Evolutionary conservation across 2,329 filamentous ascomycete species (phyloP).

Genomic region (Stachybotrys echinatus): DNA sequence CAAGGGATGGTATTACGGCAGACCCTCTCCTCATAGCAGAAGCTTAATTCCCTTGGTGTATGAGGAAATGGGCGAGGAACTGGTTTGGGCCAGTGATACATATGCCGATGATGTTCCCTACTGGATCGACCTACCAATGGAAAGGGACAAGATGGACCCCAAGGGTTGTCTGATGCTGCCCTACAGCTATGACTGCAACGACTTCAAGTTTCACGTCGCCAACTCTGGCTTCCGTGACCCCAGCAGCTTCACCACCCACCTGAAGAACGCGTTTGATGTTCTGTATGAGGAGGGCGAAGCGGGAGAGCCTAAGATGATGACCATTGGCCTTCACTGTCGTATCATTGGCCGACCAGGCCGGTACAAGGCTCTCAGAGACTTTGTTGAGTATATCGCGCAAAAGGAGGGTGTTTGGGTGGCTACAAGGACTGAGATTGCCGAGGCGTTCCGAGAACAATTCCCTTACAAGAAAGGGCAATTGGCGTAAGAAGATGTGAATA

Average conservation of each 20-base stretch:
- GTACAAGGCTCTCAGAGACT: slow-evolving; percentile 43
- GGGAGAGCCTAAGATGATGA: slow-evolving; percentile 52
- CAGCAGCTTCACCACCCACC: slow-evolving; percentile 36
- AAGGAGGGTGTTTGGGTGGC: slow-evolving; percentile 52
- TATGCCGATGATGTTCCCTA: slow-evolving; percentile 53
- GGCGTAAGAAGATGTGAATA: slow-evolving; percentile 4
- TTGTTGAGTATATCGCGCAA: slow-evolving; percentile 45
- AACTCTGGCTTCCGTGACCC: slow-evolving; percentile 40
- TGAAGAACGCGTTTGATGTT: slow-evolving; percentile 48
- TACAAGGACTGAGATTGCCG: slow-evolving; percentile 46
- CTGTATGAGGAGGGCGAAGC: slow-evolving; percentile 44
- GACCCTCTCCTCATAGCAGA: slow-evolving; percentile 36
- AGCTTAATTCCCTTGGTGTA: slow-evolving; percentile 42
- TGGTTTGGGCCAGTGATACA: slow-evolving; percentile 43
- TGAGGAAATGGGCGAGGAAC: slow-evolving; percentile 44
- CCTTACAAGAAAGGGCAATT: slow-evolving; percentile 39
- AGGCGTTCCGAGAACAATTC: slow-evolving; percentile 40
- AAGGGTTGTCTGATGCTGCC: slow-evolving; percentile 50
- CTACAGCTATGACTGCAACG: slow-evolving; percentile 51
- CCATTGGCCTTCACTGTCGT: slow-evolving; percentile 46
- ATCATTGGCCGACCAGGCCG: slow-evolving; percentile 48
- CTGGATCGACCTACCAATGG: slow-evolving; percentile 47
- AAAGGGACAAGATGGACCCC: slow-evolving; percentile 29
- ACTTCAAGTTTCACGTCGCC: slow-evolving; percentile 35
- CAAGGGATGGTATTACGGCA: slow-evolving; percentile 44